Base-by-base conservation (phyloP, 768 basidiomycete genomes). In the Leccinellum albellum region DNA sequence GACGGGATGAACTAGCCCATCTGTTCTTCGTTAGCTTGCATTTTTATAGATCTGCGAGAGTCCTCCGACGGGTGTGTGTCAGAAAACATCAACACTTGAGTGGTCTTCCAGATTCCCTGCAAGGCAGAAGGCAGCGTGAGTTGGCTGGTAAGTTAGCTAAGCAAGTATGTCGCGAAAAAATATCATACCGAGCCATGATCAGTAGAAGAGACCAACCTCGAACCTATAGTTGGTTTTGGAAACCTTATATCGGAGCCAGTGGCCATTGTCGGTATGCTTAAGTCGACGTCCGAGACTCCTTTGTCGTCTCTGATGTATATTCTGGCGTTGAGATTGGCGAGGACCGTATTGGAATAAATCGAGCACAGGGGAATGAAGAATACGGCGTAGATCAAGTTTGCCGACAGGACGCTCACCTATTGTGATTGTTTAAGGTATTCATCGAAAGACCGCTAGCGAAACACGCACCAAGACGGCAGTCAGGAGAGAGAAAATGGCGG, bases 401-500 rank as follows among this genome's bases (percentile, higher is more conserved):
- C 3, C 21, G 53, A 33, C 17, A 54, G 21, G 20, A 46, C 32
- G 20, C 35, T 20, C 31, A 54, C 53, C 53, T 54, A 17, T 46
- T 21, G 15, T 49, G 14, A 28, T 50, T 20, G 21, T 21, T 33
- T 3, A 21, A 33, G 21, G 21, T 8, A 33, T 3, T 21, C 7
- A 21, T 21, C 21, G 13, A 33, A 13, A 21, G 10, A 9, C 2
- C 20, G 50, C 23, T 8, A 14, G 17, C 15, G 17, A 40, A 17
- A 42, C 29, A 46, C 53, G 15, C 21, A 46, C 53, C 29, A 54
- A 33, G 44, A 54, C 26, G 53, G 53, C 53, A 10, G 53, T n/a
- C 31, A 54, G 44, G 10, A 54, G 17, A 21, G 53, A 54, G 23
- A 54, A 54, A 32, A 44, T 33, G 4, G 53, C 53, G 14, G 53